These are phyloP conservation scores for Solanum hybrid DNA, from an alignment of 305 asterid genomes.

Conservation along the genomic window DNA sequence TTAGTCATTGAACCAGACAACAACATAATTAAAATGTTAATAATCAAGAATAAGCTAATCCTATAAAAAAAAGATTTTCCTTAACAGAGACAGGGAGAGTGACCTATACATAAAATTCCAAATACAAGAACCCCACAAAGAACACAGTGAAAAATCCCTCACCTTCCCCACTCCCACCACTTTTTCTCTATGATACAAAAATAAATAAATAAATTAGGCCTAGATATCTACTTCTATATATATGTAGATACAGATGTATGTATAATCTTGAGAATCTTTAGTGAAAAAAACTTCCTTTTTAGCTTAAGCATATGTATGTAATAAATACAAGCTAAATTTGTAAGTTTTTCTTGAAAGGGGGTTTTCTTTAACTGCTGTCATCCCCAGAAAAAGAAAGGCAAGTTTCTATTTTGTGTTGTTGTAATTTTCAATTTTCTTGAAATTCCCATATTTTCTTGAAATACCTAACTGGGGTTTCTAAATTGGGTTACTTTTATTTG, in stretches of 20 bases:
- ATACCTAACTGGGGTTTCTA: neutral
- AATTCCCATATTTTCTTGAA: neutral
- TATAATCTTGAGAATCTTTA: neutral
- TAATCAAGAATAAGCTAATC: slow-evolving; percentile 2
- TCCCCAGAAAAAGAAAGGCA: slow-evolving; percentile 4
- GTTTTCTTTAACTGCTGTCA: neutral
- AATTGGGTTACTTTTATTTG: neutral
- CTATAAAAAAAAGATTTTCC: slow-evolving; percentile 6
- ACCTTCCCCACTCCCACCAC: neutral
- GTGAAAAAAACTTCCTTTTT: neutral
- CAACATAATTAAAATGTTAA: neutral
- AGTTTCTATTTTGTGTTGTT: neutral
- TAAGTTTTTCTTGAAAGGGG: neutral
- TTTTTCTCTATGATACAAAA: neutral
- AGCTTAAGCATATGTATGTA: neutral
- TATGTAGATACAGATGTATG: neutral
- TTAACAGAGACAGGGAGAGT: slow-evolving; percentile 35
- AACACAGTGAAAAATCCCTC: neutral
- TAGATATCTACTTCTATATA: neutral
- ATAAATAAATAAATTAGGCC: neutral
- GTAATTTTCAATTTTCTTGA: neutral
- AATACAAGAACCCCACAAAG: neutral
- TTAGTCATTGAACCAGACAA: neutral
- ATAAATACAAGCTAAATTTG: neutral
- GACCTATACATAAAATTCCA: slow-evolving; percentile 16